Evolutionary conservation across 2,329 filamentous ascomycete genomes (phyloP), one percentile per base, ranked within the genome.

Genomic region (Microdochium bolleyi): DNA sequence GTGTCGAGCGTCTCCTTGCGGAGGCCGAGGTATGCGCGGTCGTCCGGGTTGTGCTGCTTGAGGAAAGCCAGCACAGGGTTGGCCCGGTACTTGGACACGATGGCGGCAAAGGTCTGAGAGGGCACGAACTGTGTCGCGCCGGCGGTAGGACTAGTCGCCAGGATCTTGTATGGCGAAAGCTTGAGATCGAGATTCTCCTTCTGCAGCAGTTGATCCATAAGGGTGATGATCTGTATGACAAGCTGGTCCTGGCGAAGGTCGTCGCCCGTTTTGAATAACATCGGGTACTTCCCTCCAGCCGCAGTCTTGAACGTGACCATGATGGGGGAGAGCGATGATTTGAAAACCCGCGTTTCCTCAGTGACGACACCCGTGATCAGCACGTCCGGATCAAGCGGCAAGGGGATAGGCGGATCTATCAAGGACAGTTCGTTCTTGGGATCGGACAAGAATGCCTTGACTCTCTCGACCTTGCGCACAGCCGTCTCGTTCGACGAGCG

Each of bases 101-200:
- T 94, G 25, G 83, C 85, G 27, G 92, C 91, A 51, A 99, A 82
- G 52, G 83, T 89, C 62, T 87, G 87, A 2, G 90, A 95, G 3
- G 89, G 87, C 21, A 99, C 84, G 64, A 97, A 99, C 62, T 99
- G 94, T 19, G 94, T 91, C 4, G 92, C 89, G 8, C 94, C 94
- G 2, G 92, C 92, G 1, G 83, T 87, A 10, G 90, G 88, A 56
- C 89, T 92, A 2, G 94, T 99, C 1, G 94, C 94, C 9, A 99
- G 81, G 57, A 97, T 96, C 61, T 92, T 92, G 73, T 99, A 99
- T 0, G 94, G 94, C 0, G 92, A 92, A 1, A 99, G 78, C 65
- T 95, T 96, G 48, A 99, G 79, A 64, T 99, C 94, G 10, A 99
- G 77, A 56, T 99, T 97, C 66, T 99, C 94, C 64, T 97, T 96